Evolutionary conservation across 257 asterid species (phyloP), one percentile per base, ranked within the genome.

Genomic region (Ballota nigra): DNA sequence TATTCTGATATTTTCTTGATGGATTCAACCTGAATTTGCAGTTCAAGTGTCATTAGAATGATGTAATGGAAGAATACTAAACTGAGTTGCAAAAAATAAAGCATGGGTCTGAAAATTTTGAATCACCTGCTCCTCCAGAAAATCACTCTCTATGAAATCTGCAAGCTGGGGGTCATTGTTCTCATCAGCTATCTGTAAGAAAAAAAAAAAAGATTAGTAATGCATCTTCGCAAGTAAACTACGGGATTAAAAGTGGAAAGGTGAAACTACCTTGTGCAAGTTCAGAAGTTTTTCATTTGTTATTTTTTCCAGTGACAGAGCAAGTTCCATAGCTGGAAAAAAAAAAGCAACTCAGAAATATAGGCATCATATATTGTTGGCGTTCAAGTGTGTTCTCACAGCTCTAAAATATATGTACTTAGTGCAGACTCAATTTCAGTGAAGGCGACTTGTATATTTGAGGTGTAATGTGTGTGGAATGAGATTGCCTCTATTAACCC

Each of bases 131-230:
- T 73, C 72, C 38, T 1, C 72, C 72, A 64, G 19, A 55, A 64
- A 64, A 8, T 64, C 77, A 40, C 77, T 64, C 72, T 73, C 77
- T 10, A 64, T 36, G 33, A 73, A 73, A 64, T 64, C 72, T 16
- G 77, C 72, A 63, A 73, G 77, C 77, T 73, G 77, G 12, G 66
- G 51, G 10, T 73, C 77, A 55, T 72, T 63, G 72, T 64, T 73
- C 66, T 73, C 77, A 53, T 41, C 60, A 26, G 72, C 77, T 40
- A 73, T 65, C 77, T 73, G 24, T 26, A 20, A 9, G 23, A 20
- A 29, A 10, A 20, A 28, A 23, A 9, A 34, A 20, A 29, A 10
- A 20, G 41, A 23, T 6, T 51, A 2, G 20, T 2, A 23, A 9
- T 33, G 64, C 65, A 49, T 43, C 20, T 22, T 29, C 53, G 6